Conservation (phyloP, 805 yeast species). For the Diddensiella santjacobensis region DNA sequence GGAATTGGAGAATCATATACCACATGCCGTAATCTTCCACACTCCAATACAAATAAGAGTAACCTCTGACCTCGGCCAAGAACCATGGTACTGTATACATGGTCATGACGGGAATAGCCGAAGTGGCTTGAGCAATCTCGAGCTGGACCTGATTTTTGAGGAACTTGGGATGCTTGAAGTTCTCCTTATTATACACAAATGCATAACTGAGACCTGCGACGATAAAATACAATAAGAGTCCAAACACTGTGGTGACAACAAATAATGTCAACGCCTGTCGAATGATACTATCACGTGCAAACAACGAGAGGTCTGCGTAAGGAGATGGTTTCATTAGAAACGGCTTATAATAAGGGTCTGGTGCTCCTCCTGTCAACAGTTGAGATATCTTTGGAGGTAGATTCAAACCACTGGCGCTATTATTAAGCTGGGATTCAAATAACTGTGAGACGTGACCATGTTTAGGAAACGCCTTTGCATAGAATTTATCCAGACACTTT, state of each 20-base stretch:
- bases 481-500: slow-evolving; percentile 66
- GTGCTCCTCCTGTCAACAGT: background rate
- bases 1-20: slow-evolving; percentile 65
- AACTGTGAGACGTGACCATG: slow-evolving; percentile 6
- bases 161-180: slow-evolving; percentile 93
- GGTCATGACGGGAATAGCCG: slow-evolving; percentile 90
- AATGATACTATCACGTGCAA: slow-evolving; percentile 66
- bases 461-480: slow-evolving; percentile 63
- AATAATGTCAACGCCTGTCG: slow-evolving; percentile 71
- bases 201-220: slow-evolving; percentile 75
- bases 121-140: slow-evolving; percentile 73
- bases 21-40: slow-evolving; percentile 64
- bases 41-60: slow-evolving; percentile 70
- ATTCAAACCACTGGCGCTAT: background rate
- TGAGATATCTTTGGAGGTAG: background rate
- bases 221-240: slow-evolving; percentile 73
- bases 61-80: slow-evolving; percentile 75
- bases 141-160: slow-evolving; percentile 86
- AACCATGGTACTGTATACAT: slow-evolving; percentile 87
- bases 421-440: background rate
- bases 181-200: slow-evolving; percentile 79
- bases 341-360: background rate
- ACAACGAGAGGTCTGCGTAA: slow-evolving; percentile 59
- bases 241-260: slow-evolving; percentile 71
- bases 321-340: slow-evolving; percentile 50